Evolutionary conservation across 176 grass and related monocot species (phyloP), one percentile per base, ranked within the genome.

Genomic region (Tillandsia fasciculata): DNA sequence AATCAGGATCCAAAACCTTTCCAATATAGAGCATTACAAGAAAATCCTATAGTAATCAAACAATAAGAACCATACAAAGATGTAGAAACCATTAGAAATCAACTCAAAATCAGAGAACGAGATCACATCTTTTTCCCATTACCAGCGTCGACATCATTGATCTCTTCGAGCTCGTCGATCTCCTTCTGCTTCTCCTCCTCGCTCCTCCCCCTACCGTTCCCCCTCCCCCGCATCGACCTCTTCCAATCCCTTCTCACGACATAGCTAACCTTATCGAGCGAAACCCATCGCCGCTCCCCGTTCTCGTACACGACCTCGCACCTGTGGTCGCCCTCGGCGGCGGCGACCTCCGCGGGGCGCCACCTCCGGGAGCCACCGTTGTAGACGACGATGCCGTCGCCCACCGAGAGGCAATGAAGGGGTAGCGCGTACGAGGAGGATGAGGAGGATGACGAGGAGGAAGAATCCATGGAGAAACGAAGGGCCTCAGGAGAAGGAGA

Each of bases 141-240:
- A 86, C 83, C 83, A 1, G 49, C 26, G n/a, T 64, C 14, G 59
- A 64, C 17, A 22, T 22, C 10, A 12, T 14, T 7, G 10, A 66
- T 3, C 3, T 70, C 74, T 20, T 59, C 50, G 13, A 54, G 29
- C 9, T 23, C 50, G n/a, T n/a, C 12, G 29, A 12, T 20, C 26
- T 20, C 65, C 15, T 61, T 64, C 26, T 20, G 57, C 15, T 61
- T 64, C 42, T 1, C 70, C 42, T 50, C 68, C 12, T 14, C 33
- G 2, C 67, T 53, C 27, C 70, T 50, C 2, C n/a, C 64, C 12
- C 73, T 65, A 1, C 53, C 72, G 0, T 73, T 70, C 20, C 68
- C 51, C 11, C 12, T 73, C 26, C 78, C 65, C 2, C 74, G 65
- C n/a, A 24, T 70, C 70, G 51, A 48, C 77, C 72, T 76, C 72